Percentiles rank a stretch among this genome's conserved stretches.
These are phyloP conservation scores for Artemisia tridentata DNA, from an alignment of 129 eudicot genomes.

Conservation along the genomic window DNA sequence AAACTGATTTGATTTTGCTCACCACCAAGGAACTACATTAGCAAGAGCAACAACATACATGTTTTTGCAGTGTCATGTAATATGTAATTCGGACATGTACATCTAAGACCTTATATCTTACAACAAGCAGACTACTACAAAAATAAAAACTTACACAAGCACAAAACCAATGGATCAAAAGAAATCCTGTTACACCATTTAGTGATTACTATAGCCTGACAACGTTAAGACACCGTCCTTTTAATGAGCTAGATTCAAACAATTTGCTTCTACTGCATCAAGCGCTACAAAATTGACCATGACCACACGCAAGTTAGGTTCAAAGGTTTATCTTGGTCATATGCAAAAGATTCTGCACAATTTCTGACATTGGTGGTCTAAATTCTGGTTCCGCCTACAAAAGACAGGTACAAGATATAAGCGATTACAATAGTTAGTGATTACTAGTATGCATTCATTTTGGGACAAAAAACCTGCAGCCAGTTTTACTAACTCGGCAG, in stretches of 20 bases:
- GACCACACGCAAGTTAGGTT: background rate
- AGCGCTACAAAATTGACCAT: background rate
- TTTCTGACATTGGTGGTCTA: slow-evolving; percentile 90
- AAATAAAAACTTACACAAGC: background rate
- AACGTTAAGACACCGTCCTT: background rate
- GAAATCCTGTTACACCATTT: background rate
- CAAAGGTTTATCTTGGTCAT: slow-evolving; percentile 40
- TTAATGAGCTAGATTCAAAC: background rate
- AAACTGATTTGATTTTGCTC: no score
- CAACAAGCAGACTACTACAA: background rate
- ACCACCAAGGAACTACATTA: no score
- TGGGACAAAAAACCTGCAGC: no score
- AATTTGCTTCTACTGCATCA: background rate
- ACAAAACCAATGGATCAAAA: background rate
- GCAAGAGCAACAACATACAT: no score
- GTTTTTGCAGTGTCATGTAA: no score
- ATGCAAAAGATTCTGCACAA: slow-evolving; percentile 57
- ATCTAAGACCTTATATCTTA: background rate
- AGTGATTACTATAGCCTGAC: no score
- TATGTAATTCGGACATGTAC: no score
- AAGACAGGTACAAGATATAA: background rate
- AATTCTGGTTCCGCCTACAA: slow-evolving; percentile 76
- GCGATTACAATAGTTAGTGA: background rate
- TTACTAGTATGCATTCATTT: background rate
- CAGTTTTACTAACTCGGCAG: no score